phyloP scores from a whole-genome alignment of 192 early-diverging fungal genomes.

The Rhizophagus sp. region DNA sequence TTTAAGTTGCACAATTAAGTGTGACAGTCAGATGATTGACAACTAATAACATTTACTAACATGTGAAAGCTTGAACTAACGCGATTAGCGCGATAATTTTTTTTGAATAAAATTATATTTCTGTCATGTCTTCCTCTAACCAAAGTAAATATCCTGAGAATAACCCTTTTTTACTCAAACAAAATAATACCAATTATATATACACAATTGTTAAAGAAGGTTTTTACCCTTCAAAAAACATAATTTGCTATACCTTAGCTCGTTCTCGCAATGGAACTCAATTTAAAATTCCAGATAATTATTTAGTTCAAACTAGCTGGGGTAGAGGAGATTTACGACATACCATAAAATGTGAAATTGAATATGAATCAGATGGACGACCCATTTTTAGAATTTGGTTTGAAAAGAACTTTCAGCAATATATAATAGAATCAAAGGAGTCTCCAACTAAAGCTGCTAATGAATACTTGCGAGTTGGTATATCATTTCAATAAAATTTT shows the following conservation, averaged over 20 bases:
- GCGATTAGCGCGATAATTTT: too few relatives aligned
- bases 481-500: background rate
- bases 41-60: too few relatives aligned
- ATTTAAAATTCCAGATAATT: background rate
- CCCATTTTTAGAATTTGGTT: background rate
- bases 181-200: background rate
- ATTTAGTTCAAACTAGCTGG: background rate
- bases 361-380: background rate
- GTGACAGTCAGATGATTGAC: too few relatives aligned
- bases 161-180: background rate
- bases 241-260: background rate
- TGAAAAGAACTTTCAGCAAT: background rate
- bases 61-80: background rate
- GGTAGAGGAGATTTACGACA: background rate
- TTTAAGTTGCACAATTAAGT: background rate
- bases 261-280: background rate
- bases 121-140: too few relatives aligned
- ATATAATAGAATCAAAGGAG: background rate
- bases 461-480: background rate
- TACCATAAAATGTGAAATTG: background rate
- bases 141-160: too few relatives aligned
- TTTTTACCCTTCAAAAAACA: background rate
- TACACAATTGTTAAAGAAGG: background rate
- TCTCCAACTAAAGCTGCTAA: background rate
- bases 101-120: too few relatives aligned